phyloP scores from a whole-genome alignment of 371 early-diverging fungal genomes.

The Mucor piriformis region DNA sequence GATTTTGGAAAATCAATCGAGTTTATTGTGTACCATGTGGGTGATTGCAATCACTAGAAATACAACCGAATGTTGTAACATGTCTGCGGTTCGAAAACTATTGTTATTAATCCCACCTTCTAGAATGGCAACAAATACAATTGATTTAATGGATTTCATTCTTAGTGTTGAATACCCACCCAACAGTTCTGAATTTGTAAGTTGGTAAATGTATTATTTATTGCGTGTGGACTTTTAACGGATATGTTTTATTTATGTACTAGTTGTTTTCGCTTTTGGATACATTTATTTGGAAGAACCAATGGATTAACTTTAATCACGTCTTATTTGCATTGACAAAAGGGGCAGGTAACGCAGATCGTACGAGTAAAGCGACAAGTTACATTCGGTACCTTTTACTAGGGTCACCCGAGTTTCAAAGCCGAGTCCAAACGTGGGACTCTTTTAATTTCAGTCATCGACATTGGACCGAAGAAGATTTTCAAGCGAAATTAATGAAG shows the following conservation, averaged over 20 bases:
- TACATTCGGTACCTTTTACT: conserved; percentile 64
- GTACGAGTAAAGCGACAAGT: conserved; percentile 49
- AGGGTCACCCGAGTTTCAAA: conserved; percentile 60
- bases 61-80: conserved; percentile 41
- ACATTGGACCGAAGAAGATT: conserved; percentile 75
- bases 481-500: conserved; percentile 65
- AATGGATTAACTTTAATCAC: conserved; percentile 74
- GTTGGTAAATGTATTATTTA: not conserved
- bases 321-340: conserved; percentile 70
- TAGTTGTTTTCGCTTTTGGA: conserved; percentile 58
- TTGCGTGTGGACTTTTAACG: too few species aligned
- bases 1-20: conserved; percentile 60
- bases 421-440: conserved; percentile 70
- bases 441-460: conserved; percentile 65
- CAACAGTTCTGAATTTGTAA: conserved; percentile 37
- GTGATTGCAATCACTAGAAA: conserved; percentile 46
- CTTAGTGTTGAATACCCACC: conserved; percentile 48
- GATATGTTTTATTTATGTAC: not conserved
- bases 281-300: conserved; percentile 73
- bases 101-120: conserved; percentile 70
- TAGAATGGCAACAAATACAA: conserved; percentile 68
- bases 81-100: conserved; percentile 66
- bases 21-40: conserved; percentile 73
- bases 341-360: conserved; percentile 59
- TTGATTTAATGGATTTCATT: conserved; percentile 69